Conservation (phyloP, 192 early-diverging fungal genomes). For the Coemansia sp. region DNA sequence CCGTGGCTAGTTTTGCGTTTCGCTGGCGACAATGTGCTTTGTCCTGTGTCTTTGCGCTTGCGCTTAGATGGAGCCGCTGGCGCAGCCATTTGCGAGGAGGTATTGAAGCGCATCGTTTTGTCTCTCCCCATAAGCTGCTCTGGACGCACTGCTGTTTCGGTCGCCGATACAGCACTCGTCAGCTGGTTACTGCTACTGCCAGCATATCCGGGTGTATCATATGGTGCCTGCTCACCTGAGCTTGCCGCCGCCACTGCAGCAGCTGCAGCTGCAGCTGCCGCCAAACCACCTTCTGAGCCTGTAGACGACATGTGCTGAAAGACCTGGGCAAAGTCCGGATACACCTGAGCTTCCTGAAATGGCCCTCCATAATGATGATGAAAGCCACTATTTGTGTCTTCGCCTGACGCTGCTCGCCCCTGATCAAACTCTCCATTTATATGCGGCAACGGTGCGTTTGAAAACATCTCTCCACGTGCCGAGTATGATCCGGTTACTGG, state of each 20-base stretch:
- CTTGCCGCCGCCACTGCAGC: conserved; percentile 2
- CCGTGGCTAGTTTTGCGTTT: conserved; percentile 35
- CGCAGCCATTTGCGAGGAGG: background rate
- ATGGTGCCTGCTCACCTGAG: background rate
- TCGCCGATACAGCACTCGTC: background rate
- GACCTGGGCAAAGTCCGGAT: conserved; percentile 45
- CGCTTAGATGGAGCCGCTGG: conserved; percentile 22
- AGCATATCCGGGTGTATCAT: conserved; percentile 2
- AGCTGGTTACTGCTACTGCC: background rate
- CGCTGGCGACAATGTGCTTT: conserved; percentile 12
- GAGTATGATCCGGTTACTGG: conserved; percentile 10
- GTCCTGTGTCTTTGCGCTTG: conserved; percentile 23
- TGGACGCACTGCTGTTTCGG: conserved; percentile 11
- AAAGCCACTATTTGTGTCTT: conserved; percentile 12
- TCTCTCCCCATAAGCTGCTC: conserved; percentile 20
- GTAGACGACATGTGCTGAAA: conserved; percentile 39
- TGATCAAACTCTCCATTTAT: conserved; percentile 25
- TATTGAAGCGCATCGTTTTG: background rate
- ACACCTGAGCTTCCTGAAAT: conserved; percentile 26
- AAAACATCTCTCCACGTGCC: conserved; percentile 28
- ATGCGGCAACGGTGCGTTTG: conserved; percentile 13
- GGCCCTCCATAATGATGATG: conserved; percentile 20
- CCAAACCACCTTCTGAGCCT: conserved; percentile 11
- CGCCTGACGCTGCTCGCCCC: conserved; percentile 1
- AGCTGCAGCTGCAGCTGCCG: background rate